These are phyloP conservation scores for Coriolopsis trogii DNA, from an alignment of 1,284 basidiomycete species.

Conservation along the genomic window DNA sequence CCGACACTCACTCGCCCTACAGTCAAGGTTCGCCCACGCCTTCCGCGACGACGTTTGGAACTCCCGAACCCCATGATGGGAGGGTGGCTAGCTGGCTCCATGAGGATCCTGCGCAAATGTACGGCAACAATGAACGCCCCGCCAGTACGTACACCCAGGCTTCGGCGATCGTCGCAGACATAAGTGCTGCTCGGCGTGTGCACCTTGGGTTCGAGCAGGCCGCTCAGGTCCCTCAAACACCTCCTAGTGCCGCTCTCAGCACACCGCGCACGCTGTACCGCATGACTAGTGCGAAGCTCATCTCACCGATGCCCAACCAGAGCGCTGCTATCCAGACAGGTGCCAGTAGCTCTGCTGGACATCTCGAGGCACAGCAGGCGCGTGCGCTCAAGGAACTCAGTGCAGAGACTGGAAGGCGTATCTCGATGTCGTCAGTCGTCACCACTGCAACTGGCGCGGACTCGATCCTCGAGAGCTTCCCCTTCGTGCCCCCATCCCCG, in stretches of 20 bases:
- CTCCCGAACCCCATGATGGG: slow-evolving; percentile 25
- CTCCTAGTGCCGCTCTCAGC: slow-evolving; percentile 35
- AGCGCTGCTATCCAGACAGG: slow-evolving; percentile 32
- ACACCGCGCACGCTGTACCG: slow-evolving; percentile 51
- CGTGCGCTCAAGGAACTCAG: slow-evolving; percentile 57
- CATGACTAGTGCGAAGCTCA: slow-evolving; percentile 62
- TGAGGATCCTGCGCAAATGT: slow-evolving; percentile 19
- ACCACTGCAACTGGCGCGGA: slow-evolving; percentile 72
- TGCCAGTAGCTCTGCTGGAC: slow-evolving; percentile 29
- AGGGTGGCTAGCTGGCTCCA: slow-evolving; percentile 30
- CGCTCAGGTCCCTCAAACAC: slow-evolving; percentile 28
- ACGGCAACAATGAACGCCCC: slow-evolving; percentile 42
- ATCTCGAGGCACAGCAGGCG: slow-evolving; percentile 63
- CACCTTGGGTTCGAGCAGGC: slow-evolving; percentile 53
- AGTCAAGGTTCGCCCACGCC: slow-evolving; percentile 36
- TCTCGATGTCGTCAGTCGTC: slow-evolving; percentile 64
- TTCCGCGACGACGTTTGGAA: slow-evolving; percentile 47
- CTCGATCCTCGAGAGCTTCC: slow-evolving; percentile 82
- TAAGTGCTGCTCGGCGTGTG: slow-evolving; percentile 64
- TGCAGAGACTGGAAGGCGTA: slow-evolving; percentile 47
- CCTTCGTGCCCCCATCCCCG: slow-evolving; percentile 82
- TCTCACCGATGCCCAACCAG: slow-evolving; percentile 42
- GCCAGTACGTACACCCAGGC: slow-evolving; percentile 65
- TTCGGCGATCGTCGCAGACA: slow-evolving; percentile 60
- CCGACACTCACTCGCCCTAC: slow-evolving; percentile 55